phyloP scores from a whole-genome alignment of 495 filamentous ascomycete species.

The Cryomyces antarcticus region DNA sequence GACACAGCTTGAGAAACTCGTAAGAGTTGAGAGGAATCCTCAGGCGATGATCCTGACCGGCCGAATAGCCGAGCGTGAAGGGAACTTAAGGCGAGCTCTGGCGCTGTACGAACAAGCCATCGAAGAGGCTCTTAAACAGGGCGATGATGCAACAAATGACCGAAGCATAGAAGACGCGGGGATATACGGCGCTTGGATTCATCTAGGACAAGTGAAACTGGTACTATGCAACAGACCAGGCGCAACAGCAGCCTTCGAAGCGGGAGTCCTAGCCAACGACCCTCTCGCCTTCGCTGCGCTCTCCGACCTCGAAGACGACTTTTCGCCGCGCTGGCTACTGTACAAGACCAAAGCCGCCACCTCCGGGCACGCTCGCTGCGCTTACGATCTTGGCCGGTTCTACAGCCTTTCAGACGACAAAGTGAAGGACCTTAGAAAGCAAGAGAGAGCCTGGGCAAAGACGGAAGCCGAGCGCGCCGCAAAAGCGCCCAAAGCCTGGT shows the following conservation, averaged over 20 bases:
- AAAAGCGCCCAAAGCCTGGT: too few species aligned
- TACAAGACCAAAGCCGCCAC: background rate
- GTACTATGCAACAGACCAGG: background rate
- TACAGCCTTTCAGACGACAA: background rate
- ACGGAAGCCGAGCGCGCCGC: too few species aligned
- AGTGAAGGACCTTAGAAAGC: background rate
- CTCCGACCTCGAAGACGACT: background rate
- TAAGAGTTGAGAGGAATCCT: too few species aligned
- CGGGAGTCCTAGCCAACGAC: background rate
- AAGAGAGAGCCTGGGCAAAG: too few species aligned
- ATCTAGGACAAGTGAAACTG: background rate
- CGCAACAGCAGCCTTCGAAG: background rate
- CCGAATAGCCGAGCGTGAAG: too few species aligned
- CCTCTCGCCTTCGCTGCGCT: background rate
- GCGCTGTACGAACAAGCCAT: too few species aligned
- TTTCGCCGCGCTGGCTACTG: background rate
- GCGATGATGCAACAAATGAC: too few species aligned
- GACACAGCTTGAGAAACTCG: too few species aligned
- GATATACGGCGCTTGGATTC: background rate
- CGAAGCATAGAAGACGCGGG: too few species aligned
- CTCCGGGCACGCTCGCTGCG: background rate
- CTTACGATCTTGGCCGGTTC: background rate
- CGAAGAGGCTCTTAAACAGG: too few species aligned
- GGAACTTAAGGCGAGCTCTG: too few species aligned
- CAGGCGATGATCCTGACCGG: too few species aligned